Percentiles rank a stretch among this genome's conserved stretches.
These are phyloP conservation scores for Geranium rotundifolium DNA, from an alignment of 345 rosid species.

Conservation along the genomic window DNA sequence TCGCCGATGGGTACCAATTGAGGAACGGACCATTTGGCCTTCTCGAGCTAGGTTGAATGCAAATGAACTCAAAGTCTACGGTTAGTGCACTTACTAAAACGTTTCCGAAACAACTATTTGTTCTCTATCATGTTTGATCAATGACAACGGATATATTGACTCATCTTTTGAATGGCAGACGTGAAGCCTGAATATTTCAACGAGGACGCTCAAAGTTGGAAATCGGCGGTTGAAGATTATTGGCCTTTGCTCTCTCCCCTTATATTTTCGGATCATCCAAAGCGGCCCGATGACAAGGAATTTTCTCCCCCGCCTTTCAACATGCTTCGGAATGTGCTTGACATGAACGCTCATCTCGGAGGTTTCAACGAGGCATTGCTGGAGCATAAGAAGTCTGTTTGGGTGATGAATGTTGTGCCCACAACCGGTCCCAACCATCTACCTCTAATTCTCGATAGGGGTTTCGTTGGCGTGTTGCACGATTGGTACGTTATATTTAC, in stretches of 20 bases:
- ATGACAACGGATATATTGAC: too few relatives aligned
- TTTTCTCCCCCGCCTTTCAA: conserved; percentile 85
- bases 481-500: conserved; percentile 49
- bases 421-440: conserved; percentile 72
- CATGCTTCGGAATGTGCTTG: conserved; percentile 91
- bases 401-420: conserved; percentile 99
- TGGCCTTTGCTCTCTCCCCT: conserved; percentile 96
- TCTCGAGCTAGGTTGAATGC: conserved; percentile 62
- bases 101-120: too few relatives aligned
- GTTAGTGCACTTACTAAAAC: conserved; percentile 37
- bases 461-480: conserved; percentile 80
- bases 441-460: conserved; percentile 82
- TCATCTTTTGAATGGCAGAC: conserved; percentile 32
- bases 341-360: conserved; percentile 92
- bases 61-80: conserved; percentile 67
- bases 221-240: conserved; percentile 43
- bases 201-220: conserved; percentile 65
- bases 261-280: conserved; percentile 98
- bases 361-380: conserved; percentile 78
- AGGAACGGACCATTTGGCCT: conserved; percentile 74
- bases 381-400: conserved; percentile 68
- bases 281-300: conserved; percentile 97
- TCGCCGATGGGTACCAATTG: conserved; percentile 78
- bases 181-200: conserved; percentile 45
- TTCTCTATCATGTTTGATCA: too few relatives aligned